These are phyloP conservation scores for Lichenothelia convexa DNA, from an alignment of 495 filamentous ascomycete genomes.

Conservation along the genomic window DNA sequence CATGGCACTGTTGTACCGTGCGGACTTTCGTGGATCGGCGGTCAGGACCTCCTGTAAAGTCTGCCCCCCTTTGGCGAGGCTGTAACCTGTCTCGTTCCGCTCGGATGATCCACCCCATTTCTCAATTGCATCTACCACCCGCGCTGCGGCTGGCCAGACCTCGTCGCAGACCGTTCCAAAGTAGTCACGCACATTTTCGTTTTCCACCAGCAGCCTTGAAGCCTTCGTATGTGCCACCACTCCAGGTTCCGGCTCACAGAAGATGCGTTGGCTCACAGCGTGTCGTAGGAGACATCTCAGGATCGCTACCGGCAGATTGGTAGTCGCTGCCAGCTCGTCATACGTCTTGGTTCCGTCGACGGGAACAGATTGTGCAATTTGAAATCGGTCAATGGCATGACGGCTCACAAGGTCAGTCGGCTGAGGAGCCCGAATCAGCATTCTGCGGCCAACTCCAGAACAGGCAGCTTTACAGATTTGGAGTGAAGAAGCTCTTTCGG, in stretches of 20 bases:
- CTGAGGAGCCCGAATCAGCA: no score
- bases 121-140: slow-evolving; percentile 2
- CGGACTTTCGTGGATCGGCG: neutral
- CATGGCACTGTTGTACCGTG: slow-evolving; percentile 2
- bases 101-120: slow-evolving; percentile 1
- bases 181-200: no score
- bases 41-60: slow-evolving; percentile 2
- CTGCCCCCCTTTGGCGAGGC: slow-evolving; percentile 1
- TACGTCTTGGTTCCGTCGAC: no score
- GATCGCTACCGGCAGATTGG: no score
- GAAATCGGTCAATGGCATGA: no score
- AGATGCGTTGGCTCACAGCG: slow-evolving; percentile 2
- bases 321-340: no score
- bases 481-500: no score
- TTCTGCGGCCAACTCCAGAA: no score
- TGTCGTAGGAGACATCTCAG: neutral
- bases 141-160: neutral
- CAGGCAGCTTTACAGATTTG: no score
- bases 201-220: slow-evolving; percentile 2
- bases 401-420: no score
- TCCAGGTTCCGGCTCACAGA: slow-evolving; percentile 2
- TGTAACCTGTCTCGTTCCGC: slow-evolving; percentile 3
- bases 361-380: no score
- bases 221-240: slow-evolving; percentile 1
- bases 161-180: slow-evolving; percentile 1